Base-by-base conservation (phyloP, 495 filamentous ascomycete genomes). In the Astrocystis sublimbata region DNA sequence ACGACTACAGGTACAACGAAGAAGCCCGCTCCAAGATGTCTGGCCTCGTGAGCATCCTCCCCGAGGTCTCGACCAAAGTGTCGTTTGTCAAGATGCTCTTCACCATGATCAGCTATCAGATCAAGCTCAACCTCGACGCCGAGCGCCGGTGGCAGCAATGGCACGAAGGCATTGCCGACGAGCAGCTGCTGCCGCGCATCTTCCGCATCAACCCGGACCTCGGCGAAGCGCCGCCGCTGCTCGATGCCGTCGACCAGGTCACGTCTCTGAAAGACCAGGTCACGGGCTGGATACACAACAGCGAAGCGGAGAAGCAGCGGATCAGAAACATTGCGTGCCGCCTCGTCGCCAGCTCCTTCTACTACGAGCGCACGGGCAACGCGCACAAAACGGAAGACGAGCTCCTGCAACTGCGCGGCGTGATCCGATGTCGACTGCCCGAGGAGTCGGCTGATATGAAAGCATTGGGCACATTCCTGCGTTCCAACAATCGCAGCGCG, bases 201-300 rank as follows among this genome's bases (percentile, higher is more conserved):
- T 75, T 74, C 35, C 65, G 66, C 3, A 54, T 72, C 17, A 58
- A 76, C 31, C 63, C 71, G 36, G 54, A 63, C 10, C 61, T 70
- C 8, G 28, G 50, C 21, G 28, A 58, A 30, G 58, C 60, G 50
- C 67, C 66, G 8, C 74, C 73, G 0, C 41, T 45, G 13, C 56
- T 76, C 9, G 73, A 76, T 46, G 69, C 64, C 21, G 69, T 75
- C 9, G 42, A 55, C 12, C 40, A 55, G 28, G 64, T 62, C 9
- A 5, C 10, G 21, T 47, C 43, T 17, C 43, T 47, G 10, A 17
- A 4, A 9, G 28, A 47, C 15, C 24, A 47, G 8, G 21, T 26
- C 1, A 12, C 43, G 1, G 43, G 43, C 4, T 47, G 43, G 43
- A 47, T 47, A 1, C 21, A 47, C 9, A 47, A 47, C 15, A 3